phyloP scores from a whole-genome alignment of 2,329 filamentous ascomycete genomes.

The Cercospora sp. region DNA sequence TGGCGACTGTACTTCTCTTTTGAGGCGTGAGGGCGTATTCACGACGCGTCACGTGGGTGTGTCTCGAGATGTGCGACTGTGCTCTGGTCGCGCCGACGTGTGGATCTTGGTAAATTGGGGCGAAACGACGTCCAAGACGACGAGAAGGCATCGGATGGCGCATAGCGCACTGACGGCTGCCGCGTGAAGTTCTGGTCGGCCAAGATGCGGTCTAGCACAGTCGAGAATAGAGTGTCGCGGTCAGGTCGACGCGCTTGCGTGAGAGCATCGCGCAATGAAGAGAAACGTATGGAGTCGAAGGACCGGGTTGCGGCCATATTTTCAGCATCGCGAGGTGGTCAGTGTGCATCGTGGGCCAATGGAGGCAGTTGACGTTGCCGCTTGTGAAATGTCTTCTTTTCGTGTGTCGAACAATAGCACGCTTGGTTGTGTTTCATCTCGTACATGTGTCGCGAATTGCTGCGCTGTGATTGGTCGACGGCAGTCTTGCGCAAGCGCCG shows the following conservation, averaged over 20 bases:
- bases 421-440: background rate
- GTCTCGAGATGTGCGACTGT: conserved; percentile 14
- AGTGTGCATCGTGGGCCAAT: conserved; percentile 19
- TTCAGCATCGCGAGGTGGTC: conserved; percentile 6
- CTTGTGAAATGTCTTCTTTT: conserved; percentile 20
- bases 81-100: conserved; percentile 16
- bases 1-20: conserved; percentile 1
- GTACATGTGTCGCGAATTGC: background rate
- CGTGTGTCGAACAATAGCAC: conserved; percentile 24
- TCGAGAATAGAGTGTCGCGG: conserved; percentile 23
- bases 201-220: conserved; percentile 16
- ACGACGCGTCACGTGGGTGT: conserved; percentile 7
- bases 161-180: conserved; percentile 20
- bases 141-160: conserved; percentile 14
- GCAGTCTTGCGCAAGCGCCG: background rate
- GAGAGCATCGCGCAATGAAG: conserved; percentile 19
- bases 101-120: conserved; percentile 18
- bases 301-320: conserved; percentile 10
- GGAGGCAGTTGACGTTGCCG: conserved; percentile 19
- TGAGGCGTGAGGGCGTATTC: conserved; percentile 3
- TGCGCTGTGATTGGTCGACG: background rate
- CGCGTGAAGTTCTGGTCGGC: background rate
- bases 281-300: conserved; percentile 18
- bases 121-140: conserved; percentile 18
- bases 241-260: conserved; percentile 26